These are phyloP conservation scores for Ambrosiella cleistominuta DNA, from an alignment of 2,329 filamentous ascomycete species.

Conservation along the genomic window DNA sequence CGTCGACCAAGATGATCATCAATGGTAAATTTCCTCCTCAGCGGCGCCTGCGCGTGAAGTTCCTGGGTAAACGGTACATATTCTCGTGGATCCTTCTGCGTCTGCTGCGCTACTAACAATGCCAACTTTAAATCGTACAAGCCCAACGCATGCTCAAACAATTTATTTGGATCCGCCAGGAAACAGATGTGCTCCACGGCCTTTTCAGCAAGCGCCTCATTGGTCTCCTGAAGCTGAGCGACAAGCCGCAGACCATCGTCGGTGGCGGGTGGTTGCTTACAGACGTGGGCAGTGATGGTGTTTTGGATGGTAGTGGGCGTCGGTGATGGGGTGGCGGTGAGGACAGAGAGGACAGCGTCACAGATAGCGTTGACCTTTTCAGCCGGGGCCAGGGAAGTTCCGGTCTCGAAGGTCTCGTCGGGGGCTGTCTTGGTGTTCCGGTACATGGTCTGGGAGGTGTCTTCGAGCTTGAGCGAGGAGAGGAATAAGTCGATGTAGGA, in stretches of 20 bases:
- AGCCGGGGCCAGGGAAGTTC: constrained; percentile 4
- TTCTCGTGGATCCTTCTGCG: constrained; percentile 85
- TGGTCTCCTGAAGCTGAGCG: constrained; percentile 51
- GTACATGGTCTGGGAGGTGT: constrained; percentile 88
- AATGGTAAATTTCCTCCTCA: constrained; percentile 64
- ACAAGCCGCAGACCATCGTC: constrained; percentile 71
- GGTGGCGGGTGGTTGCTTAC: constrained; percentile 78
- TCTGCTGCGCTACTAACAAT: constrained; percentile 82
- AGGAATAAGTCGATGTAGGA: constrained; percentile 82
- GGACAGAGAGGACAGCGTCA: constrained; percentile 56
- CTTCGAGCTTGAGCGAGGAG: constrained; percentile 76
- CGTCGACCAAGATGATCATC: constrained; percentile 71
- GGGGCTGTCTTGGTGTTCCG: constrained; percentile 51
- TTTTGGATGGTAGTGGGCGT: constrained; percentile 54
- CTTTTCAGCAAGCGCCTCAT: constrained; percentile 59
- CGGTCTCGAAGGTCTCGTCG: constrained; percentile 11
- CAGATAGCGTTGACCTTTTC: constrained; percentile 78
- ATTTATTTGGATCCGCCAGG: constrained; percentile 75
- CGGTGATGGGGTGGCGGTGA: constrained; percentile 39
- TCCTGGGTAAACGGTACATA: constrained; percentile 89
- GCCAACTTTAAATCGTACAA: constrained; percentile 84
- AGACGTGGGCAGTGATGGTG: constrained; percentile 84
- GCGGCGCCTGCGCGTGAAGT: constrained; percentile 53
- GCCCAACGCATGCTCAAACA: constrained; percentile 80
- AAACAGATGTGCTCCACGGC: constrained; percentile 97